Percentiles rank a stretch among this genome's conserved stretches.
These are phyloP conservation scores for Gnaphalium uliginosum DNA, from an alignment of 129 eudicot species.

Conservation along the genomic window DNA sequence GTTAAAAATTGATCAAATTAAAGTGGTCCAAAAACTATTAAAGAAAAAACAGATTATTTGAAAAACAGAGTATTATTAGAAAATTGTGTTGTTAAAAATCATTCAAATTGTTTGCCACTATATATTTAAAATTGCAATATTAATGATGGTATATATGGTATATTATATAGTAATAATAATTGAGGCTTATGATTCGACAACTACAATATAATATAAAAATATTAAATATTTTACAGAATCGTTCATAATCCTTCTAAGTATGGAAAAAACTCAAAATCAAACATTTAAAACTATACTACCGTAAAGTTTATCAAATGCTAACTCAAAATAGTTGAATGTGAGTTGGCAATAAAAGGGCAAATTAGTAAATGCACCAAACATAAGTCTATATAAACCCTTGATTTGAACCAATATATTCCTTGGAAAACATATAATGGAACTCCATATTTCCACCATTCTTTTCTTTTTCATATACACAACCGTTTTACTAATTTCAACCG, in stretches of 20 bases:
- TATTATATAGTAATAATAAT: background rate
- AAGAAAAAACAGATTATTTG: too few relatives aligned
- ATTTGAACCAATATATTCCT: constrained; percentile 1
- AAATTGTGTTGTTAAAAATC: too few relatives aligned
- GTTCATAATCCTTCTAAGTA: background rate
- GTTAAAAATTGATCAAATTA: background rate
- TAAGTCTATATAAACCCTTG: constrained; percentile 14
- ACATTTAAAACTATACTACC: too few relatives aligned
- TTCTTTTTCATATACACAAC: constrained; percentile 11
- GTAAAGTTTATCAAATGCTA: background rate
- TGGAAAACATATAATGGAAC: constrained; percentile 13
- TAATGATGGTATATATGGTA: too few relatives aligned
- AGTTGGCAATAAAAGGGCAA: constrained; percentile 8
- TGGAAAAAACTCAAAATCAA: too few relatives aligned
- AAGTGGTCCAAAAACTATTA: background rate
- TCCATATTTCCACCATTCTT: constrained; percentile 18
- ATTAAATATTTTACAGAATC: too few relatives aligned
- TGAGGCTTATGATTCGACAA: constrained; percentile 14
- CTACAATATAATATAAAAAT: background rate
- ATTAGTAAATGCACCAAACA: background rate
- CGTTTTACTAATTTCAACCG: constrained; percentile 12
- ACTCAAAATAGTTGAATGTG: background rate
- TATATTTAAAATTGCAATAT: too few relatives aligned
- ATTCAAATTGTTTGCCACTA: too few relatives aligned
- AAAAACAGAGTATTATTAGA: too few relatives aligned